Evolutionary conservation across 495 filamentous ascomycete species (phyloP).

Genomic region (Penicillium cataractarum): DNA sequence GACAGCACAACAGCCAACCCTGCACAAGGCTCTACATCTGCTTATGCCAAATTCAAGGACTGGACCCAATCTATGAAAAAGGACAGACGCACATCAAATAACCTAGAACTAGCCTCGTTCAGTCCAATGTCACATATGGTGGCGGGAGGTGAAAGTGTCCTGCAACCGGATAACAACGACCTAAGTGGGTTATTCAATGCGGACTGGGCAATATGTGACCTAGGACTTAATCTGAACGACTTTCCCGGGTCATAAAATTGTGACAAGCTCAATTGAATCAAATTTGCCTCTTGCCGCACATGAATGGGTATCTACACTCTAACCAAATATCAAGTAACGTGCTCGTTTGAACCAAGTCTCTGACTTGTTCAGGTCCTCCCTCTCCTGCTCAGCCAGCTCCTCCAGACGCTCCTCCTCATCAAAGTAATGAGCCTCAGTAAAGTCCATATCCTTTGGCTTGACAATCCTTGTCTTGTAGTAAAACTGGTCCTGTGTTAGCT

Average conservation of each 20-base stretch:
- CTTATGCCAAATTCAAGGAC: conserved; percentile 27
- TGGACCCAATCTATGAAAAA: conserved; percentile 31
- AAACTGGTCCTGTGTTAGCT: conserved; percentile 11
- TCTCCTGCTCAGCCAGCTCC: conserved; percentile 10
- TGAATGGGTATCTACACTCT: neutral
- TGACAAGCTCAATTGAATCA: neutral
- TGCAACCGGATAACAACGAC: conserved; percentile 12
- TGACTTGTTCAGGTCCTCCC: neutral
- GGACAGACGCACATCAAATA: conserved; percentile 7
- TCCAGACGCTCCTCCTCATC: conserved; percentile 31
- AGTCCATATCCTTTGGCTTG: conserved; percentile 30
- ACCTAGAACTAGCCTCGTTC: conserved; percentile 22
- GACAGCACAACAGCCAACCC: neutral
- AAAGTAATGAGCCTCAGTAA: conserved; percentile 28
- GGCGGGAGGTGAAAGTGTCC: conserved; percentile 8
- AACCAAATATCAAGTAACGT: conserved; percentile 26
- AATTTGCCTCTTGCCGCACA: no score
- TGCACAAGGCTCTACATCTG: conserved; percentile 10
- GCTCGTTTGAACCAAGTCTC: conserved; percentile 22
- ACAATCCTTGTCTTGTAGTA: conserved; percentile 33
- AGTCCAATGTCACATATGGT: conserved; percentile 19
- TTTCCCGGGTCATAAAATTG: conserved; percentile 2
- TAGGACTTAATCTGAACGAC: conserved; percentile 16
- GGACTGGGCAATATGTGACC: conserved; percentile 14
- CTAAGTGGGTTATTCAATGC: conserved; percentile 16